These are phyloP conservation scores for Trametes villosa DNA, from an alignment of 768 basidiomycete genomes.

Conservation along the genomic window DNA sequence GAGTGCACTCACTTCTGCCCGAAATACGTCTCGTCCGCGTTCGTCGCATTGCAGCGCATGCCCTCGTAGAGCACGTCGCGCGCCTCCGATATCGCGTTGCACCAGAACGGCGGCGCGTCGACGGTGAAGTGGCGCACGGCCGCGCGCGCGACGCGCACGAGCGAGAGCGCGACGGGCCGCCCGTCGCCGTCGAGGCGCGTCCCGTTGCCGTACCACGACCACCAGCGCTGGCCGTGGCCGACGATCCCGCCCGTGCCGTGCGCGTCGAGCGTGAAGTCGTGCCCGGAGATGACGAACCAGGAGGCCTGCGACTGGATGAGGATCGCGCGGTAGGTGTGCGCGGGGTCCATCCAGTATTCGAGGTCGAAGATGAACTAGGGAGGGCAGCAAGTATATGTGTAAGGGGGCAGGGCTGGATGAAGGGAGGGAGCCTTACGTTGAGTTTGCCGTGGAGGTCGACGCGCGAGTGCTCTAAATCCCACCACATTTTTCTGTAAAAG, in stretches of 20 bases:
- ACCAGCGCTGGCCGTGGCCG: conserved; percentile 67
- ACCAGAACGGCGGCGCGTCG: conserved; percentile 62
- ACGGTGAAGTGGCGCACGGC: conserved; percentile 53
- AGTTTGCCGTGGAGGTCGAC: conserved; percentile 49
- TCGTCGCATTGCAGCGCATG: conserved; percentile 61
- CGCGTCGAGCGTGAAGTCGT: conserved; percentile 58
- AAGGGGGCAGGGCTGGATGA: not conserved
- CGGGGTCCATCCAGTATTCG: conserved; percentile 57
- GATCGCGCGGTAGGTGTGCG: conserved; percentile 62
- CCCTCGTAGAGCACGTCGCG: conserved; percentile 55
- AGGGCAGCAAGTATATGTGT: not conserved
- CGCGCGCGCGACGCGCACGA: conserved; percentile 49
- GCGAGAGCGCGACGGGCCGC: conserved; percentile 57
- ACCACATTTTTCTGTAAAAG: conserved; percentile 52
- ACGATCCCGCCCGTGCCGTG: conserved; percentile 59
- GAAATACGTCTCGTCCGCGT: conserved; percentile 51
- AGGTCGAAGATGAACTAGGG: conserved; percentile 56
- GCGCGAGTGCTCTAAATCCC: conserved; percentile 48
- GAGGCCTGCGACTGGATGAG: conserved; percentile 68
- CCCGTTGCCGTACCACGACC: conserved; percentile 54
- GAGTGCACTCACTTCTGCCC: conserved; percentile 50
- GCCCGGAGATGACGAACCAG: conserved; percentile 64
- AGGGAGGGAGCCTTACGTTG: conserved; percentile 39
- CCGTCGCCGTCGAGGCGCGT: conserved; percentile 59
- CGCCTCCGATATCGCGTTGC: conserved; percentile 58